Evolutionary conservation across 2,329 filamentous ascomycete genomes (phyloP).

Genomic region (Colletotrichum eremochloae): DNA sequence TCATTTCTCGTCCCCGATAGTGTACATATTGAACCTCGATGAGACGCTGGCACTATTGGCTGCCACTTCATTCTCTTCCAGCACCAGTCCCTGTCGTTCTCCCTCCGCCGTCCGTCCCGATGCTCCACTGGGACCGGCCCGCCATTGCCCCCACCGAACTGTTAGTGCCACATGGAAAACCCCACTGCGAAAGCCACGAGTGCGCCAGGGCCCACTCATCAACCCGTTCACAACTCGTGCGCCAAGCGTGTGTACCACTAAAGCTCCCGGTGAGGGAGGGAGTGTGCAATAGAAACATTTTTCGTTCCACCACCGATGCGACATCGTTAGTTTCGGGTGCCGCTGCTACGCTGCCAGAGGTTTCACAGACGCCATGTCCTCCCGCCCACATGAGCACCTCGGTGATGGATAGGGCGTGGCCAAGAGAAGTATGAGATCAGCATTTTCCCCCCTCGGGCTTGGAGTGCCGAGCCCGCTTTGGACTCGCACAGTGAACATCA

Average conservation of each 20-base stretch:
- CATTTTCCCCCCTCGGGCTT: slow-evolving; percentile 15
- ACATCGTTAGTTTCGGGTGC: slow-evolving; percentile 28
- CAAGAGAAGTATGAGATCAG: slow-evolving; percentile 6
- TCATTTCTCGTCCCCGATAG: background rate
- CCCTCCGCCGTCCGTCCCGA: slow-evolving; percentile 12
- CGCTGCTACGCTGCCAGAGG: slow-evolving; percentile 13
- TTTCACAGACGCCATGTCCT: slow-evolving; percentile 20
- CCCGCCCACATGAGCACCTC: background rate
- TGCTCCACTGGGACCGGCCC: slow-evolving; percentile 8
- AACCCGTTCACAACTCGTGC: background rate
- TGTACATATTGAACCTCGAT: background rate
- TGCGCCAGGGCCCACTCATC: slow-evolving; percentile 3
- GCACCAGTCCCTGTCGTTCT: slow-evolving; percentile 10
- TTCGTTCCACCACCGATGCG: slow-evolving; percentile 28
- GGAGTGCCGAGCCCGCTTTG: slow-evolving; percentile 15
- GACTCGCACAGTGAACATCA: background rate
- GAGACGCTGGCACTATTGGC: background rate
- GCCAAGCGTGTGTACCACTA: background rate
- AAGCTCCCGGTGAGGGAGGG: background rate
- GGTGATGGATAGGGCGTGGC: background rate
- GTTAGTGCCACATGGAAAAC: slow-evolving; percentile 14
- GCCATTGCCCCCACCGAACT: slow-evolving; percentile 5
- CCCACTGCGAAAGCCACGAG: slow-evolving; percentile 8
- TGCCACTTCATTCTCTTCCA: background rate
- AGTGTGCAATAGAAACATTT: slow-evolving; percentile 8